These are phyloP conservation scores for Halophytophthora batemanensis DNA, from an alignment of 352 stramenopile genomes.

Conservation along the genomic window DNA sequence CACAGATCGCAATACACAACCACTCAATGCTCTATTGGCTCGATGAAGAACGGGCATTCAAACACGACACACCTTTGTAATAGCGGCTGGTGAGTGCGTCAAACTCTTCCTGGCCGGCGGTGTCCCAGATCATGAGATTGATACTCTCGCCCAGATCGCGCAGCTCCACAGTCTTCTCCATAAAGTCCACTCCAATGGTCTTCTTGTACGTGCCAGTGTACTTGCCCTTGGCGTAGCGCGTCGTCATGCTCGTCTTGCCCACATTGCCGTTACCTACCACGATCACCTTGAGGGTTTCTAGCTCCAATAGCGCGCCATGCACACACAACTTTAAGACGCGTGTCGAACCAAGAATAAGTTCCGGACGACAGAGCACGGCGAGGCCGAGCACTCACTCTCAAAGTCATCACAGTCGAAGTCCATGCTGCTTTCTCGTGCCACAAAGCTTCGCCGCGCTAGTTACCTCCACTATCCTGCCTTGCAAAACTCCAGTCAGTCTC, in stretches of 20 bases:
- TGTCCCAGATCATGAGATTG: conserved; percentile 86
- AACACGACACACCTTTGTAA: too few species aligned
- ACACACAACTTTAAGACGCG: too few species aligned
- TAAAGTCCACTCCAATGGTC: conserved; percentile 85
- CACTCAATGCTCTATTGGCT: too few species aligned
- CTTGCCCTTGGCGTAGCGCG: conserved; percentile 60
- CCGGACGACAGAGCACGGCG: too few species aligned
- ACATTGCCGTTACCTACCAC: conserved; percentile 85
- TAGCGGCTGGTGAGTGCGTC: conserved; percentile 87
- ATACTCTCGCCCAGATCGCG: conserved; percentile 55
- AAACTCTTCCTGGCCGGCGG: conserved; percentile 85
- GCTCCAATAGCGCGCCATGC: too few species aligned
- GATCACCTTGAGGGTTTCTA: conserved; percentile 88
- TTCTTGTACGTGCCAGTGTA: conserved; percentile 85
- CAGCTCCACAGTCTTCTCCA: conserved; percentile 78
- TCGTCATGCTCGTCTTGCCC: conserved; percentile 87
- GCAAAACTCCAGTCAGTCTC: too few species aligned
- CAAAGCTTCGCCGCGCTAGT: neutral
- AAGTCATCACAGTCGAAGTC: conserved; percentile 74
- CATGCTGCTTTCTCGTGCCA: conserved; percentile 28
- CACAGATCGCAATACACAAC: too few species aligned
- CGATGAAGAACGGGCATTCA: too few species aligned
- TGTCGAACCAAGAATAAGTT: too few species aligned
- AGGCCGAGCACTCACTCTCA: conserved; percentile 69
- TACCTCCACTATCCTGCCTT: too few species aligned